Percentiles rank a stretch among this genome's conserved stretches.
phyloP scores from a whole-genome alignment of 208 protist genomes.

The Leishmania lainsoni region DNA sequence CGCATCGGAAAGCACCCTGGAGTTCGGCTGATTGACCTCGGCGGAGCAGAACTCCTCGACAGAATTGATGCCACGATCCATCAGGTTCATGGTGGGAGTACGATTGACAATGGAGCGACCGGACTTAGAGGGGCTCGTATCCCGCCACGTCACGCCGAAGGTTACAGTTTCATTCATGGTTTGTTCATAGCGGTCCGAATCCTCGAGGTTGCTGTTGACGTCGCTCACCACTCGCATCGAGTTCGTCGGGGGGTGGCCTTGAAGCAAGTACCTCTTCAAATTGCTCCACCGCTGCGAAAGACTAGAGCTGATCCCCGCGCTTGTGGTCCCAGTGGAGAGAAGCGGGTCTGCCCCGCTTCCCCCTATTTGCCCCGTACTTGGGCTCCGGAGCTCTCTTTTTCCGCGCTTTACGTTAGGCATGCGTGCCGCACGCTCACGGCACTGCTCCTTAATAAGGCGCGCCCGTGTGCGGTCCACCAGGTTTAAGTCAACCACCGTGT shows the following conservation, averaged over 20 bases:
- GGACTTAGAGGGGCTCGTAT: constrained; percentile 13
- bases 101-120: neutral
- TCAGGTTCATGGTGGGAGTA: constrained; percentile 54
- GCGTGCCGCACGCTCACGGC: neutral
- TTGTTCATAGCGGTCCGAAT: constrained; percentile 9
- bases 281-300: constrained; percentile 14
- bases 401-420: constrained; percentile 12
- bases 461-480: constrained; percentile 59
- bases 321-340: neutral
- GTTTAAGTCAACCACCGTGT: constrained; percentile 65
- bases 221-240: neutral
- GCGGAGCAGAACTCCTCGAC: constrained; percentile 60
- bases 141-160: constrained; percentile 6
- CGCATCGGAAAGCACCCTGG: constrained; percentile 22
- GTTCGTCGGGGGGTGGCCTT: neutral
- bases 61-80: constrained; percentile 60
- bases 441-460: constrained; percentile 32
- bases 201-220: neutral
- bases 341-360: neutral
- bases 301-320: neutral
- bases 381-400: constrained; percentile 1
- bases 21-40: constrained; percentile 19
- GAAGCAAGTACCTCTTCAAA: constrained; percentile 27
- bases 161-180: neutral
- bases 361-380: neutral